Evolutionary conservation across 176 grass and related monocot species (phyloP), one percentile per base, ranked within the genome.

Genomic region (Carex pumila): DNA sequence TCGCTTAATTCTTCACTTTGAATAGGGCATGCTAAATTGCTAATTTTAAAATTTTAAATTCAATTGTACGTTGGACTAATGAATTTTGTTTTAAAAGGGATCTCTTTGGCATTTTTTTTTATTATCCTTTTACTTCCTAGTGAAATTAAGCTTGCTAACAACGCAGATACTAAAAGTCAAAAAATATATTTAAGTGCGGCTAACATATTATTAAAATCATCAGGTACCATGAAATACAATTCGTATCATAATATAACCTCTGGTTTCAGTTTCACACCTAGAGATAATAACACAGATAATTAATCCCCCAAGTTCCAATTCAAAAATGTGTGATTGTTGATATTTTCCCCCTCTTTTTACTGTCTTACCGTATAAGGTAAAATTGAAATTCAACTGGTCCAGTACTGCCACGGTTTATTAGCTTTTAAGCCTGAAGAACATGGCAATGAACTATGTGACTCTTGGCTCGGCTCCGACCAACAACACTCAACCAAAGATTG

Each of bases 371-470:
- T 72, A 21, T 47, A 7, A 72, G 31, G 15, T 37, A 49, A 49
- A 72, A 47, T 66, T 66, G 12, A 66, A 34, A 14, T 0, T 43
- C 57, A 12, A 58, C 34, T 15, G 32, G 13, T 69, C 14, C 17
- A 7, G 36, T 32, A 70, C 36, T 3, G n/a, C 6, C 17, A 7
- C 11, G 25, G 5, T 56, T 21, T 53, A 37, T 19, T 80, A 61
- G 30, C 50, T 45, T 64, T 85, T 90, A 94, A 72, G 81, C 90
- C 87, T 91, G 90, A 61, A 97, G 92, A 69, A 97, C 88, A 56
- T 97, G 92, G 87, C 94, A 97, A 82, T 97, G 92, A 57, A 97
- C 64, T 34, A 94, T 85, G 65, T 30, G 84, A 85, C 70, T 91
- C 58, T 88, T 94, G 34, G 83, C 55, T 17, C 83, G 87, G 61